Evolutionary conservation across 23 red algal genomes (phyloP).

Genomic region (Gracilaria caudata): DNA sequence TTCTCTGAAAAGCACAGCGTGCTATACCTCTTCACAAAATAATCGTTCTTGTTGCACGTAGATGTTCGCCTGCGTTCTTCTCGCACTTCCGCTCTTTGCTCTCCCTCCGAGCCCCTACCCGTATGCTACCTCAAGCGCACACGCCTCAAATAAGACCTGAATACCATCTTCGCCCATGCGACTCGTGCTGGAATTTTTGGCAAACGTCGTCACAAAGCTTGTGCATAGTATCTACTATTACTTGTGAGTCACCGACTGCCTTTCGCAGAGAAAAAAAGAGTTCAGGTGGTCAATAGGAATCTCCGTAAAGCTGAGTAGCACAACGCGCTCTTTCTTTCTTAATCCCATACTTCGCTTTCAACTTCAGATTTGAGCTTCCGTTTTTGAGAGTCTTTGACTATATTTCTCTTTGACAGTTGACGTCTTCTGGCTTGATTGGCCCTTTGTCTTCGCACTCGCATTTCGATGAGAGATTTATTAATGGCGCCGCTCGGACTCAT

Average conservation of each 20-base stretch:
- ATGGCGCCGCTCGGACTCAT: conserved; percentile 6
- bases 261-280: neutral
- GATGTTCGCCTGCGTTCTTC: no score
- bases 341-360: neutral
- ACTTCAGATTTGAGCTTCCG: conserved; percentile 71
- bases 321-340: neutral
- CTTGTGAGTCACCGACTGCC: neutral
- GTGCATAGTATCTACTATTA: no score
- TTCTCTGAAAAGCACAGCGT: no score
- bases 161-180: no score
- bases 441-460: conserved; percentile 60
- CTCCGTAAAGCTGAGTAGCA: neutral
- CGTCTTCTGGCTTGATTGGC: conserved; percentile 48
- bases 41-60: no score
- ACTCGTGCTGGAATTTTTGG: no score
- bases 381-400: conserved; percentile 76
- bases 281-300: neutral
- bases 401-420: conserved; percentile 59
- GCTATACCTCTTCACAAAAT: no score
- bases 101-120: no score
- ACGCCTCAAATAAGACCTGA: no score
- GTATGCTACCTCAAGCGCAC: no score
- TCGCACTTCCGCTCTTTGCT: no score
- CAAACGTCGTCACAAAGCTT: no score
- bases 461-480: conserved; percentile 59